Conservation (phyloP, 495 filamentous ascomycete genomes). For the Neurospora sp. region DNA sequence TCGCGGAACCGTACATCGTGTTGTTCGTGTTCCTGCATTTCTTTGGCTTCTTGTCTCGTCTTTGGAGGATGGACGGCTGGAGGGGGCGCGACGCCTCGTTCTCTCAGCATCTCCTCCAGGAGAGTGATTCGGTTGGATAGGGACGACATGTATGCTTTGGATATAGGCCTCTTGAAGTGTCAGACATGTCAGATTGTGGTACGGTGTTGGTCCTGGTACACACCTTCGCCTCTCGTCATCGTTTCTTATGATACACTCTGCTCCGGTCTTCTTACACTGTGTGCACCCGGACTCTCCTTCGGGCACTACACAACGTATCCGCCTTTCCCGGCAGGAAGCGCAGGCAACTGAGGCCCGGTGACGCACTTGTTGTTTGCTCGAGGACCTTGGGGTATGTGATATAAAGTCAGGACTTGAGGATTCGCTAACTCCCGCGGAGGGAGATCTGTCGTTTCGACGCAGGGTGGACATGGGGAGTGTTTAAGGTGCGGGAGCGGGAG, state of each 20-base stretch:
- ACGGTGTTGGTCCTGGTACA: slow-evolving; percentile 1
- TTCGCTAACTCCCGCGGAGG: slow-evolving; percentile 19
- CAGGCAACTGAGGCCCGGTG: slow-evolving; percentile 32
- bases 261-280: slow-evolving; percentile 40
- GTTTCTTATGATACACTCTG: slow-evolving; percentile 45
- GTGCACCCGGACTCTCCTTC: slow-evolving; percentile 39
- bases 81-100: slow-evolving; percentile 36
- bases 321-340: slow-evolving; percentile 37
- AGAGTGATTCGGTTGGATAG: slow-evolving; percentile 40
- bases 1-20: slow-evolving; percentile 2
- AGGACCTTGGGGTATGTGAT: slow-evolving; percentile 14
- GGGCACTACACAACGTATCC: slow-evolving; percentile 47
- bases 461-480: background rate
- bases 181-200: background rate
- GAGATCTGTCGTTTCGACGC: slow-evolving; percentile 12
- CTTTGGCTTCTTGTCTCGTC: slow-evolving; percentile 31
- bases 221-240: slow-evolving; percentile 44
- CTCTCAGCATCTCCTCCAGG: slow-evolving; percentile 39
- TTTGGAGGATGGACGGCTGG: slow-evolving; percentile 43
- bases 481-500: background rate
- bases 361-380: slow-evolving; percentile 20
- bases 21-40: slow-evolving; percentile 8
- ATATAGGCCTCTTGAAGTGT: slow-evolving; percentile 35
- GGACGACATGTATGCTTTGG: slow-evolving; percentile 46
- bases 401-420: slow-evolving; percentile 13